A percentile compares a stretch with the other conserved stretches of the same genome.
phyloP scores from a whole-genome alignment of 805 yeast genomes.

The Zygoascus flipseniorum region DNA sequence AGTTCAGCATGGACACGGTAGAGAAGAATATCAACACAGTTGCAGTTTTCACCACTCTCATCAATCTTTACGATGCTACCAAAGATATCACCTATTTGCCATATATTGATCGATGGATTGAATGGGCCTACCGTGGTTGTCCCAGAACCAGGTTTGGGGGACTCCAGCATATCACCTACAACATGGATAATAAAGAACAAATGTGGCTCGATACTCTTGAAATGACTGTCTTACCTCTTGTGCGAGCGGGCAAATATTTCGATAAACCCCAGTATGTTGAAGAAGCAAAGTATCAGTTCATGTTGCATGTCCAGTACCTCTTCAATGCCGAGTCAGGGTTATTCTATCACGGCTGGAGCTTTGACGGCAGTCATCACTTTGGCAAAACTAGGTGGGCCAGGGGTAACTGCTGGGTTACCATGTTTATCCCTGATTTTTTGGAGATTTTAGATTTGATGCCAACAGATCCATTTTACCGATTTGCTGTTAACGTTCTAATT shows the following conservation, averaged over 20 bases:
- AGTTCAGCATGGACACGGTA: slow-evolving; percentile 27
- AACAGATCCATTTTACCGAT: slow-evolving; percentile 26
- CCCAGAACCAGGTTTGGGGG: slow-evolving; percentile 30
- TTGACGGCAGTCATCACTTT: slow-evolving; percentile 8
- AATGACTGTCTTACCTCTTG: slow-evolving; percentile 34
- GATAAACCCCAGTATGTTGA: slow-evolving; percentile 26
- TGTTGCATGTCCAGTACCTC: slow-evolving; percentile 29
- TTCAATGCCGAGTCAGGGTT: slow-evolving; percentile 28
- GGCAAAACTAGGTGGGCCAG: slow-evolving; percentile 30
- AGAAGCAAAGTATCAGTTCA: slow-evolving; percentile 30
- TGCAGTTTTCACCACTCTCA: slow-evolving; percentile 30
- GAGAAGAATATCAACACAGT: slow-evolving; percentile 32
- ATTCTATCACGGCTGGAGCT: slow-evolving; percentile 30
- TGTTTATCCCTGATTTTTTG: slow-evolving; percentile 31
- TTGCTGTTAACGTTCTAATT: slow-evolving; percentile 26
- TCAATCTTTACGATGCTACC: slow-evolving; percentile 26
- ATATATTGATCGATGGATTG: slow-evolving; percentile 31
- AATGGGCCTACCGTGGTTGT: slow-evolving; percentile 29
- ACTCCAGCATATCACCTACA: slow-evolving; percentile 31
- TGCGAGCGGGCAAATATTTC: slow-evolving; percentile 28
- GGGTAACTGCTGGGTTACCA: slow-evolving; percentile 33
- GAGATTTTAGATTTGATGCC: slow-evolving; percentile 25
- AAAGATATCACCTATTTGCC: slow-evolving; percentile 17
- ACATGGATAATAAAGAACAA: slow-evolving; percentile 26
- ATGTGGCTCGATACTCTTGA: slow-evolving; percentile 24